Percentiles rank a stretch among this genome's conserved stretches.
Conservation (phyloP, 305 asterid species). For the Fraxinus sp. region DNA sequence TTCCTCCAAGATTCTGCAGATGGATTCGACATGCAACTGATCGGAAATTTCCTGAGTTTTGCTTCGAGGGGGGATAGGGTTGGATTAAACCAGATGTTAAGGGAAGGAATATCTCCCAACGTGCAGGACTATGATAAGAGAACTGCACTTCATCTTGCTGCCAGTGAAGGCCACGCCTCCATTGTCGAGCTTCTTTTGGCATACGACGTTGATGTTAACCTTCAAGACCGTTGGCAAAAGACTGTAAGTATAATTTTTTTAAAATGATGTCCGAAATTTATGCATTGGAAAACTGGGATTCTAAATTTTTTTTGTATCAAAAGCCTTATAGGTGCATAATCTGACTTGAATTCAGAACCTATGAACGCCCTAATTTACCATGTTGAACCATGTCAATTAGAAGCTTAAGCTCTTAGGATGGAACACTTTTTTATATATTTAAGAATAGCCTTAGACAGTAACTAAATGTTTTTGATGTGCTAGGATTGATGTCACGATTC, state of each 20-base stretch:
- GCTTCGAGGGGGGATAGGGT: slow-evolving; percentile 72
- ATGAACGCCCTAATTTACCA: background rate
- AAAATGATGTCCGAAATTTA: background rate
- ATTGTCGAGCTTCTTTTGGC: slow-evolving; percentile 64
- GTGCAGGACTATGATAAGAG: slow-evolving; percentile 64
- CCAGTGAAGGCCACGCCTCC: slow-evolving; percentile 69
- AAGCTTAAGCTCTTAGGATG: background rate
- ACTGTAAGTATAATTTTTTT: slow-evolving; percentile 12
- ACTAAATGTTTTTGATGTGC: background rate
- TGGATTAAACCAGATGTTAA: slow-evolving; percentile 59
- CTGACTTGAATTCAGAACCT: background rate
- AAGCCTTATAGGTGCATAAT: background rate
- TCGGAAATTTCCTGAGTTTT: slow-evolving; percentile 61
- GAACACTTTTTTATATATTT: background rate
- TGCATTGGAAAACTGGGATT: background rate
- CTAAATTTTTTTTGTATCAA: background rate
- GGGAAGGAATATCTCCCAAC: slow-evolving; percentile 50
- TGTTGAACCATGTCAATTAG: background rate
- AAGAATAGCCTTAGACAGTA: background rate
- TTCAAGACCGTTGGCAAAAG: slow-evolving; percentile 57
- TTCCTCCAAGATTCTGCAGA: slow-evolving; percentile 22
- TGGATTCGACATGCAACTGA: slow-evolving; percentile 47
- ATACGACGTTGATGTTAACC: slow-evolving; percentile 58
- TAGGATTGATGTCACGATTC: background rate
- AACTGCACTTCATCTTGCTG: slow-evolving; percentile 70